Evolutionary conservation across 768 basidiomycete species (phyloP).

Genomic region (Tricholoma bakamatsutake): DNA sequence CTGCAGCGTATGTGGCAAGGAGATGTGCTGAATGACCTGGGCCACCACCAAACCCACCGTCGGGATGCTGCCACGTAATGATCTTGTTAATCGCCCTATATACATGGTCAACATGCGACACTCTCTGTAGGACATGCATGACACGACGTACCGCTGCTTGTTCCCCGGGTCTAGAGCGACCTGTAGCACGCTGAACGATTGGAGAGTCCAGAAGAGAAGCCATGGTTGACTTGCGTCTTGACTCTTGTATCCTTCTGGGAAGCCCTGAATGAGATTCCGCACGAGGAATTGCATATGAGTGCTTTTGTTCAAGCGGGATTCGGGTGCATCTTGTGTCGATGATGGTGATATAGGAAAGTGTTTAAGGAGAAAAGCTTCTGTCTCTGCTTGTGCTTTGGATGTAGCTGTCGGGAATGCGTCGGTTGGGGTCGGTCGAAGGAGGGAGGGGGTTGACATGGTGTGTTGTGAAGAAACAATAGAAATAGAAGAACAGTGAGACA

Average conservation of each 20-base stretch:
- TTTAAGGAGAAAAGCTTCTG: constrained; percentile 56
- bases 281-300: constrained; percentile 74
- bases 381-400: constrained; percentile 54
- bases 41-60: constrained; percentile 91
- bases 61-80: constrained; percentile 73
- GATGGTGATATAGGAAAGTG: constrained; percentile 34
- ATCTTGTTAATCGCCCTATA: constrained; percentile 75
- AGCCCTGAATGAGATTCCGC: constrained; percentile 67
- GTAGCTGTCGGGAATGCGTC: constrained; percentile 65
- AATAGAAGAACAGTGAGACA: background rate
- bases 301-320: constrained; percentile 46
- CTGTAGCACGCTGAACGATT: constrained; percentile 75
- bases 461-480: constrained; percentile 4
- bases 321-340: background rate
- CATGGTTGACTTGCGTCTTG: constrained; percentile 96
- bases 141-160: constrained; percentile 57
- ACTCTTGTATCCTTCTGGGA: constrained; percentile 71
- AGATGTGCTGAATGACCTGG: constrained; percentile 85
- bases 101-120: background rate
- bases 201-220: constrained; percentile 91
- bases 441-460: constrained; percentile 11
- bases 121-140: constrained; percentile 1
- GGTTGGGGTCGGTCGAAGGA: constrained; percentile 32
- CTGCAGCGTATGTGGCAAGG: constrained; percentile 68
- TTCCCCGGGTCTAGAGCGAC: constrained; percentile 72